Conservation (phyloP, 2,329 filamentous ascomycete genomes). For the Microascus cirrosus region DNA sequence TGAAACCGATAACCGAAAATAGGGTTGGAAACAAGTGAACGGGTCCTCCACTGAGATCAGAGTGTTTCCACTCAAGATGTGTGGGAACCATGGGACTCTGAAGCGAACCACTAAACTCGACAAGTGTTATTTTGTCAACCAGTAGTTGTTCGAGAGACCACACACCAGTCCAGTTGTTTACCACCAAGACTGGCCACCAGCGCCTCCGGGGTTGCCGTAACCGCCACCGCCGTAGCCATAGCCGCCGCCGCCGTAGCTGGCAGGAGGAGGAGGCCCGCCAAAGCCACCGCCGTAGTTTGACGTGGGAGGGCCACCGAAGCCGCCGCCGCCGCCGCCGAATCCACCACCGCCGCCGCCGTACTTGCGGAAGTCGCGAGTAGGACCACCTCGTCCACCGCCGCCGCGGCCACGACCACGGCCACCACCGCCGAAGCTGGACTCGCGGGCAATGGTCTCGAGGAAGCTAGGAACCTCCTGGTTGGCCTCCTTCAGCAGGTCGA, state of each 20-base stretch:
- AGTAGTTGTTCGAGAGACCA: not conserved
- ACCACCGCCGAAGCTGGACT: slow-evolving; percentile 74
- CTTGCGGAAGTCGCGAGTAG: slow-evolving; percentile 87
- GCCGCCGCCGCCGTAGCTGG: slow-evolving; percentile 24
- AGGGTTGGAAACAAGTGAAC: not conserved
- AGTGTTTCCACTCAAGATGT: not conserved
- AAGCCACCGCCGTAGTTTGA: slow-evolving; percentile 27
- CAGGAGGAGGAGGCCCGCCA: slow-evolving; percentile 18
- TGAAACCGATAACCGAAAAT: not conserved
- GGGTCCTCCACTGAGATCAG: not conserved
- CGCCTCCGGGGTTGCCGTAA: slow-evolving; percentile 59
- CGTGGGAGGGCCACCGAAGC: slow-evolving; percentile 14
- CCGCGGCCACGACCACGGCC: slow-evolving; percentile 48
- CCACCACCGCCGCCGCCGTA: slow-evolving; percentile 46
- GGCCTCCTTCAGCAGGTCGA: slow-evolving; percentile 97
- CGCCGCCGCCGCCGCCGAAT: slow-evolving; percentile 27
- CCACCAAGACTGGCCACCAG: slow-evolving; percentile 45
- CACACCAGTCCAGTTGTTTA: slow-evolving; percentile 22
- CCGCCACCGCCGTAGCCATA: slow-evolving; percentile 31
- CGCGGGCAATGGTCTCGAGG: slow-evolving; percentile 93
- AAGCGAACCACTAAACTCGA: not conserved
- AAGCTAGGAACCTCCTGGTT: slow-evolving; percentile 94
- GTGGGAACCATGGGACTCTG: slow-evolving; percentile 3
- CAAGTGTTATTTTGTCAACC: slow-evolving; percentile 1
- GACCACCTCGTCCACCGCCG: slow-evolving; percentile 57